These are phyloP conservation scores for Didymella lethalis DNA, from an alignment of 2,329 filamentous ascomycete species.

Conservation along the genomic window DNA sequence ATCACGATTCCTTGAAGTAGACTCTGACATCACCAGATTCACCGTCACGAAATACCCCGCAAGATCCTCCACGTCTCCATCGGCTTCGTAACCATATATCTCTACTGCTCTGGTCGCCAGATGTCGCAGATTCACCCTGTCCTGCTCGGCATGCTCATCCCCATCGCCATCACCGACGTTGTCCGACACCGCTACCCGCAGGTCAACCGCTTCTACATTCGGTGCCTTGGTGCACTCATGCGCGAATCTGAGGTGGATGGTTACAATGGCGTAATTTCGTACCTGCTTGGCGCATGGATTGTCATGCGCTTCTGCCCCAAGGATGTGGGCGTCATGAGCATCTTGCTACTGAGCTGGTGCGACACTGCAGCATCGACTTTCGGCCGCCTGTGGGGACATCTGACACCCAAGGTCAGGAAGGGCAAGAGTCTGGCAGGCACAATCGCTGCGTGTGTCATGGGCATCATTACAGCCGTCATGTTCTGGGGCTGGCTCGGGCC, in stretches of 20 bases:
- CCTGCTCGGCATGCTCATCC: slow-evolving; percentile 80
- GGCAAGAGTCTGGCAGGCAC: slow-evolving; percentile 94
- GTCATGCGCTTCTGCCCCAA: slow-evolving; percentile 90
- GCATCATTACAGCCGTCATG: slow-evolving; percentile 79
- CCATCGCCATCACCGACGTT: slow-evolving; percentile 82
- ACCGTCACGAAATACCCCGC: slow-evolving; percentile 95
- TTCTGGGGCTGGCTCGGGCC: slow-evolving; percentile 92
- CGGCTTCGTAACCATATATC: slow-evolving; percentile 87
- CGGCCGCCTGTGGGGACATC: slow-evolving; percentile 85
- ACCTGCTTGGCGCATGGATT: slow-evolving; percentile 87
- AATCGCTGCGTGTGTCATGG: slow-evolving; percentile 80
- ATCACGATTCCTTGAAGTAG: neutral
- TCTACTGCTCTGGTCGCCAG: slow-evolving; percentile 83
- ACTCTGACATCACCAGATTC: slow-evolving; percentile 57
- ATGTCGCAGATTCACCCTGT: slow-evolving; percentile 81
- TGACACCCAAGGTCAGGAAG: slow-evolving; percentile 82
- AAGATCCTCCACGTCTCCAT: slow-evolving; percentile 96
- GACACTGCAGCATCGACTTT: slow-evolving; percentile 97
- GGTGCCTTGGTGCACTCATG: slow-evolving; percentile 87
- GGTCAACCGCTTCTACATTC: slow-evolving; percentile 89
- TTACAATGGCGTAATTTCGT: slow-evolving; percentile 98
- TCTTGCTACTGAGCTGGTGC: slow-evolving; percentile 94
- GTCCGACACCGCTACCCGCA: slow-evolving; percentile 81
- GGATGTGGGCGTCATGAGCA: slow-evolving; percentile 87
- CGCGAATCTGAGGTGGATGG: slow-evolving; percentile 92